Evolutionary conservation across 441 rosid species (phyloP).

Genomic region (Populus trichocarpa): DNA sequence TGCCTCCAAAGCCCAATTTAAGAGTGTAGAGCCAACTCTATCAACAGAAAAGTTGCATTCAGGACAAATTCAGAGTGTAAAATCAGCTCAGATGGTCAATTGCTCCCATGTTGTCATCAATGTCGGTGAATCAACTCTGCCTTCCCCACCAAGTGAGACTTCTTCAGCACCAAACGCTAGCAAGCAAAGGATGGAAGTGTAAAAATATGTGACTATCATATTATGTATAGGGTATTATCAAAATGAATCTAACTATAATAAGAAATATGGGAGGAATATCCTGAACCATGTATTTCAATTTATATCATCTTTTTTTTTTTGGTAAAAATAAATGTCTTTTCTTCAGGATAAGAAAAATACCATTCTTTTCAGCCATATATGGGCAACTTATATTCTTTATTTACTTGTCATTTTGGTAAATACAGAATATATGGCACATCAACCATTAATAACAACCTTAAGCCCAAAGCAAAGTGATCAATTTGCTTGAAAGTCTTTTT

Average conservation of each 20-base stretch:
- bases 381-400: no score
- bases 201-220: not conserved
- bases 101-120: not conserved
- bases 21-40: conserved; percentile 1
- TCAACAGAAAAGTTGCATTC: not conserved
- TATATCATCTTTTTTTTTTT: no score
- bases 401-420: not conserved
- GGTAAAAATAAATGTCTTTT: not conserved
- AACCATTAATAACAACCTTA: not conserved
- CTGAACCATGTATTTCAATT: not conserved
- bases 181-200: not conserved
- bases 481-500: not conserved
- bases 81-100: not conserved
- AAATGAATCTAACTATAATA: no score
- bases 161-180: not conserved
- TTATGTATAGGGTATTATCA: not conserved
- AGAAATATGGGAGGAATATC: no score
- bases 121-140: not conserved
- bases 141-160: not conserved
- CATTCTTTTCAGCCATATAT: not conserved
- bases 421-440: not conserved
- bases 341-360: not conserved
- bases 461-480: not conserved
- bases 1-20: conserved; percentile 37
- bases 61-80: not conserved